A percentile compares a stretch with the other conserved stretches of the same genome.
Evolutionary conservation across 768 basidiomycete species (phyloP).

Genomic region (Lactifluus piperatus): DNA sequence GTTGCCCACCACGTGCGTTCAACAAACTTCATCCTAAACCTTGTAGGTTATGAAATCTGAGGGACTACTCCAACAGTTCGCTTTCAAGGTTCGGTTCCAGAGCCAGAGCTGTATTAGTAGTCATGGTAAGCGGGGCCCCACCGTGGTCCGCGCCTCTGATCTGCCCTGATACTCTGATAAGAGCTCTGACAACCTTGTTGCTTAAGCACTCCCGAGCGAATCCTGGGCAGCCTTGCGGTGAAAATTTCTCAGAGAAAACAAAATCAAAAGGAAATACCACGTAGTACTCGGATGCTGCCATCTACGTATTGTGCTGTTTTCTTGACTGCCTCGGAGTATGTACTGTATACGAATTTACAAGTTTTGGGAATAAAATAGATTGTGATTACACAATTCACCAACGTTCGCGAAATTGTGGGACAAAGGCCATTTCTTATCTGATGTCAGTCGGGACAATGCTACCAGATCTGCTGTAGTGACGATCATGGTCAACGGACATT

Average conservation of each 20-base stretch:
- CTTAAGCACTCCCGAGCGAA: background rate
- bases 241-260: background rate
- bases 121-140: background rate
- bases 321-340: background rate
- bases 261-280: background rate
- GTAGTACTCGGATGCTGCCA: background rate
- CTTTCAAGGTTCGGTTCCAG: conserved; percentile 4
- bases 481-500: background rate
- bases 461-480: background rate
- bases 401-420: background rate
- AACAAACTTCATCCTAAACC: background rate
- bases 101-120: background rate
- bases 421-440: background rate
- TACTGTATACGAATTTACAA: no score
- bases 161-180: conserved; percentile 8
- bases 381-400: background rate
- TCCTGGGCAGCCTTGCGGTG: background rate
- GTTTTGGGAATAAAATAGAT: background rate
- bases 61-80: background rate
- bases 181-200: conserved; percentile 1
- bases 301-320: background rate
- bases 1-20: no score
- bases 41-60: background rate
- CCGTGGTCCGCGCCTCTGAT: background rate
- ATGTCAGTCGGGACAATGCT: background rate